Base-by-base conservation (phyloP, 78 protist genomes). In the Planoprotostelium fungivorum region DNA sequence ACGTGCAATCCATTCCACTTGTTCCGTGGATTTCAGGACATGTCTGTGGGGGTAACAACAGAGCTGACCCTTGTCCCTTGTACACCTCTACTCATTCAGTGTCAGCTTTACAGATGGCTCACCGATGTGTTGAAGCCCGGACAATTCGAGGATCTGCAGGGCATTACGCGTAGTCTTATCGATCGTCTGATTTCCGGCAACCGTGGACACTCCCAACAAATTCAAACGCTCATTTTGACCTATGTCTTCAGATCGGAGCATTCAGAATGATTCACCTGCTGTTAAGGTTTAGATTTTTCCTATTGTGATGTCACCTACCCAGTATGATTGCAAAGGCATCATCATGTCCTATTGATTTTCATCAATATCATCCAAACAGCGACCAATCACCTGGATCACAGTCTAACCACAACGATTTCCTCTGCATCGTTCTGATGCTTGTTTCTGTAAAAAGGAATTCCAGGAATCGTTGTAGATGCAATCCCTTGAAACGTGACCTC, bases 11-110 rank as follows among this genome's bases (percentile, higher is more conserved):
- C 35, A 97, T 36, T 28, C 98, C 98, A 0, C 93, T 38, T 28
- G 89, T 91, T 38, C 98, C 98, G 83, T 97, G 98, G 31, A 97
- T 97, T 38, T 96, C 98, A 38, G 98, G 90, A 91, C 98, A 96
- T 0, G 87, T 73, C 63, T 37, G 35, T 1, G 94, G 34, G 10
- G 87, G 51, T 35, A 90, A 34, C 28, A 90, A 25, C 23, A 96
- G 0, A 16, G 97, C 96, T 25, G 23, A 16, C 28, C 34, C 87
- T n/a, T 84, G 88, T 31, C 96, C 96, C 34, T 94, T 91, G 73
- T 51, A 51, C 73, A 51, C 73, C 16, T 51, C 73, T 51, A 16
- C 16, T 25, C 16, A 51, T 16, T n/a, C 5, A 51, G 16, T 51
- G 73, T 51, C 73, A 51, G 31, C 16, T 16, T 16, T 51, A 51